phyloP scores from a whole-genome alignment of 805 yeast species.

The Kregervanrija fluxuum region DNA sequence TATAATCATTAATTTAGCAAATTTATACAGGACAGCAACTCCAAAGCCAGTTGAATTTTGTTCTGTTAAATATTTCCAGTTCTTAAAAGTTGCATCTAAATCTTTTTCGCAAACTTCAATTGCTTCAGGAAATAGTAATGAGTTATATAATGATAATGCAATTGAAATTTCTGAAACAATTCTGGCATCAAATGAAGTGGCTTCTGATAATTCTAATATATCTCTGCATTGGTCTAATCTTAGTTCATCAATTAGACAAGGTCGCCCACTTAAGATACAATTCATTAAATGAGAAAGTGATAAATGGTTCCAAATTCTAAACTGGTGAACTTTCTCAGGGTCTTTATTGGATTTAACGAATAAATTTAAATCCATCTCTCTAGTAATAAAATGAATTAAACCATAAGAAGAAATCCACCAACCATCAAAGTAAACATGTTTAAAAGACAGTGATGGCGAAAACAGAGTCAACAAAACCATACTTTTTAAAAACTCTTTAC shows the following conservation, averaged over 20 bases:
- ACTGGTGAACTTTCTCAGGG: constrained; percentile 33
- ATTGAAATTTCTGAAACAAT: constrained; percentile 67
- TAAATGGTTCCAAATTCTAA: constrained; percentile 65
- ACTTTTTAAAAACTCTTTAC: constrained; percentile 52
- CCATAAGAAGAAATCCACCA: constrained; percentile 66
- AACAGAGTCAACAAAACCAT: constrained; percentile 54
- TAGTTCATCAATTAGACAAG: constrained; percentile 56
- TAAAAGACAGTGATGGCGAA: constrained; percentile 49
- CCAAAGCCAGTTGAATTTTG: constrained; percentile 11
- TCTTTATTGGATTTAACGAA: constrained; percentile 17
- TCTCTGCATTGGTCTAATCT: constrained; percentile 53
- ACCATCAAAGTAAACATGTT: constrained; percentile 50
- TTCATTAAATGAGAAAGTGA: constrained; percentile 54
- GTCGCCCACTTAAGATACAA: constrained; percentile 60
- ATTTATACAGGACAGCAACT: constrained; percentile 13
- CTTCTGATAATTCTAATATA: constrained; percentile 48
- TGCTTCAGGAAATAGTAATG: constrained; percentile 35
- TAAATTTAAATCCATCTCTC: constrained; percentile 31
- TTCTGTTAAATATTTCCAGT: constrained; percentile 23
- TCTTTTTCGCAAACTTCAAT: constrained; percentile 18
- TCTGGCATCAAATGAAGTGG: constrained; percentile 68
- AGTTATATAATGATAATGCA: constrained; percentile 51
- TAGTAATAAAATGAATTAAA: constrained; percentile 51
- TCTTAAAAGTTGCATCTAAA: constrained; percentile 15
- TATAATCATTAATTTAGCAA: constrained; percentile 19